Evolutionary conservation across 2,329 filamentous ascomycete species (phyloP).

Genomic region (Aspergillus intermedius): DNA sequence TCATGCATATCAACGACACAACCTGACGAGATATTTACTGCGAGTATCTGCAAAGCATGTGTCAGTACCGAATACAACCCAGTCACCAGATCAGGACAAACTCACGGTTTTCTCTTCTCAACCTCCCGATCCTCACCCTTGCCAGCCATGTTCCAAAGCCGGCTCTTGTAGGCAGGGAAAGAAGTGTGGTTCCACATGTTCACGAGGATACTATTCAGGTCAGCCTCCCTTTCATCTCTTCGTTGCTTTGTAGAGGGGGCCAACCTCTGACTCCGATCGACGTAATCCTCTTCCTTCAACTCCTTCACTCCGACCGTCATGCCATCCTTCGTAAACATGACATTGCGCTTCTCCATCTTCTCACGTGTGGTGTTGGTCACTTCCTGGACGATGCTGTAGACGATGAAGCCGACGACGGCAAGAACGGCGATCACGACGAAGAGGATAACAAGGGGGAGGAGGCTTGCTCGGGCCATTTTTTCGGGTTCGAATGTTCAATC

Average conservation of each 20-base stretch:
- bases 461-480: constrained; percentile 24
- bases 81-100: neutral
- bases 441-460: constrained; percentile 53
- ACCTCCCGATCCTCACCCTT: constrained; percentile 10
- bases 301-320: constrained; percentile 57
- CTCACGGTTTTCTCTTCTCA: constrained; percentile 23
- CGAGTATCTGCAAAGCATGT: neutral
- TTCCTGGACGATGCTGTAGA: constrained; percentile 54
- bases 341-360: constrained; percentile 59
- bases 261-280: constrained; percentile 54
- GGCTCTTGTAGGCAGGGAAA: constrained; percentile 42
- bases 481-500: neutral
- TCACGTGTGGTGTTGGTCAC: constrained; percentile 52
- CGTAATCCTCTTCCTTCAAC: constrained; percentile 51
- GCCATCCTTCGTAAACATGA: constrained; percentile 55
- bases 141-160: constrained; percentile 35
- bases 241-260: neutral
- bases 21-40: neutral
- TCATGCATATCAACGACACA: neutral
- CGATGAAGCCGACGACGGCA: constrained; percentile 50
- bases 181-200: constrained; percentile 45
- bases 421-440: constrained; percentile 46
- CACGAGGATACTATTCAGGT: constrained; percentile 35
- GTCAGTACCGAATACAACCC: neutral
- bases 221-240: neutral